Conservation (phyloP, 192 early-diverging fungal genomes). For the Backusella mclennaniae region DNA sequence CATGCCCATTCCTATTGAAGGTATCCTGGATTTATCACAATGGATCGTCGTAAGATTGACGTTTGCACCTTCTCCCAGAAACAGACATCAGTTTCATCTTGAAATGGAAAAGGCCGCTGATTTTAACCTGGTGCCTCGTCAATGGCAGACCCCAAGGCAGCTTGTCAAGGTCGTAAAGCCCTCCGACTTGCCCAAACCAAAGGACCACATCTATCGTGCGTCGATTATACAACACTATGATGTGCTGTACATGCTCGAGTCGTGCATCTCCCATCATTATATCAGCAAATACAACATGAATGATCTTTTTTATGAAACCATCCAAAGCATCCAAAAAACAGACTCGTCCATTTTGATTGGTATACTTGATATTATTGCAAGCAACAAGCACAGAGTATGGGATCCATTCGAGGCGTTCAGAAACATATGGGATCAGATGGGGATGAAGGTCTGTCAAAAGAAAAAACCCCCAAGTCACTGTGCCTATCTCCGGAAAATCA, state of each 20-base stretch:
- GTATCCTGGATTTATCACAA: conserved; percentile 37
- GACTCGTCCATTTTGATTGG: conserved; percentile 28
- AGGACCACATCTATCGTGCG: conserved; percentile 19
- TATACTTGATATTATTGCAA: conserved; percentile 37
- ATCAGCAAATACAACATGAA: conserved; percentile 46
- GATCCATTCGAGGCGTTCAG: conserved; percentile 33
- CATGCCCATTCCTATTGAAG: conserved; percentile 23
- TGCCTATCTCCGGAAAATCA: conserved; percentile 48
- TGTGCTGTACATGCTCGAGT: conserved; percentile 47
- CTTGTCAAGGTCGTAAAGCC: neutral
- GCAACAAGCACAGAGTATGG: conserved; percentile 36
- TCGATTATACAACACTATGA: conserved; percentile 28
- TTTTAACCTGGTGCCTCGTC: conserved; percentile 32
- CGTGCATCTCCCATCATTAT: conserved; percentile 35
- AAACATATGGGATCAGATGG: conserved; percentile 18
- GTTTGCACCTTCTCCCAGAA: neutral
- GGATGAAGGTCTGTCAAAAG: conserved; percentile 14
- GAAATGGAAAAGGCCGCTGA: conserved; percentile 31
- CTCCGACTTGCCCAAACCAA: conserved; percentile 5
- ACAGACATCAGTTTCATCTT: neutral
- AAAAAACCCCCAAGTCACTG: conserved; percentile 43
- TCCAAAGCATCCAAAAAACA: conserved; percentile 15
- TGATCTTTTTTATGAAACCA: conserved; percentile 29
- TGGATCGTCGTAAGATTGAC: conserved; percentile 44
- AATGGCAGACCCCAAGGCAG: neutral